A percentile compares a stretch with the other conserved stretches of the same genome.
phyloP scores from a whole-genome alignment of 495 filamentous ascomycete species.

The Margaritispora aquatica region DNA sequence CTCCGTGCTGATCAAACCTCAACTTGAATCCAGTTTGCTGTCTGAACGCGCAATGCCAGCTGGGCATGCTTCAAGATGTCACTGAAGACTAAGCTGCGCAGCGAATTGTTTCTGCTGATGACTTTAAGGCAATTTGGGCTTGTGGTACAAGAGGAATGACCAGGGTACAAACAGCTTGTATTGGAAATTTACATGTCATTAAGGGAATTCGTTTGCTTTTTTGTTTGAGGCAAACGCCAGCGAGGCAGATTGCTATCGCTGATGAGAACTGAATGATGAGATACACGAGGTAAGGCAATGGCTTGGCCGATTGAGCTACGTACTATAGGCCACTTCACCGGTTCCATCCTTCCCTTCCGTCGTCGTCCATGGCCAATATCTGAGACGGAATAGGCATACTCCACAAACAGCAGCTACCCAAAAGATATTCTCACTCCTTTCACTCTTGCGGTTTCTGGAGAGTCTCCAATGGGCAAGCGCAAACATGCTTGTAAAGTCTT shows the following conservation, averaged over 20 bases:
- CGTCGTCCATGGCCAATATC: too few species aligned
- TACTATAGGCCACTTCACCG: too few species aligned
- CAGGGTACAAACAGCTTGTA: neutral
- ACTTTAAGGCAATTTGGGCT: neutral
- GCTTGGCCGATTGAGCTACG: too few species aligned
- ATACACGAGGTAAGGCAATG: neutral
- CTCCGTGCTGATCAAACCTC: neutral
- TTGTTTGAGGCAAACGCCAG: neutral
- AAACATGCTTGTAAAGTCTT: too few species aligned
- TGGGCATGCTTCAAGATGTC: neutral
- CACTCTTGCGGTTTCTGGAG: too few species aligned
- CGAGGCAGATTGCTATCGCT: neutral
- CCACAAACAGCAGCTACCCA: too few species aligned
- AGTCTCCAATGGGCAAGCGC: too few species aligned
- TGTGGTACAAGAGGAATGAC: neutral
- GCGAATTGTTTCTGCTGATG: neutral
- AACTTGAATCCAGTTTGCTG: neutral
- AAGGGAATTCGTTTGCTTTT: neutral
- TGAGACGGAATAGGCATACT: too few species aligned
- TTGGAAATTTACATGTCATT: neutral
- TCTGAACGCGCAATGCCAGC: neutral
- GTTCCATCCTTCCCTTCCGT: too few species aligned
- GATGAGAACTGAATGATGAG: neutral
- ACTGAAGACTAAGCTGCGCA: neutral
- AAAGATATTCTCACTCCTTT: too few species aligned